Conservation (phyloP, 768 basidiomycete species). For the Agrocybe chaxingu region DNA sequence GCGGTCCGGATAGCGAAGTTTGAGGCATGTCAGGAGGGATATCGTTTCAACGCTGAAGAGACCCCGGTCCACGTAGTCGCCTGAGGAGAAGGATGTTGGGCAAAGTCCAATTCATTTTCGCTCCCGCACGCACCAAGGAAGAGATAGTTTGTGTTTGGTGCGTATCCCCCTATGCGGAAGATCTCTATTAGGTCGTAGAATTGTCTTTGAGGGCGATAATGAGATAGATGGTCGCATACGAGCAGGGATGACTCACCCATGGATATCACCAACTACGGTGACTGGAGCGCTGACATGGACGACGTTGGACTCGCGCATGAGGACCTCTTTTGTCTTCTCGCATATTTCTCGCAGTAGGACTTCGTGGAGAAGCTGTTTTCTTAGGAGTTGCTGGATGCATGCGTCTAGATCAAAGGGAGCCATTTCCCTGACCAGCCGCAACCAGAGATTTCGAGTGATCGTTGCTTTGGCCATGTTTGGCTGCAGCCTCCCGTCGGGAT, state of each 20-base stretch:
- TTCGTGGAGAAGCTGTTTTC: slow-evolving; percentile 94
- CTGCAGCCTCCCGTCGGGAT: slow-evolving; percentile 16
- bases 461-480: slow-evolving; percentile 36
- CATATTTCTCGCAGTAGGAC: slow-evolving; percentile 96
- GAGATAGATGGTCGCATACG: slow-evolving; percentile 18
- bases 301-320: slow-evolving; percentile 98
- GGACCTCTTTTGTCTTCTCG: slow-evolving; percentile 98
- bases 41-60: slow-evolving; percentile 99
- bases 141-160: slow-evolving; percentile 96
- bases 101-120: not conserved
- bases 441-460: slow-evolving; percentile 23
- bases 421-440: slow-evolving; percentile 30
- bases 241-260: slow-evolving; percentile 69
- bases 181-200: slow-evolving; percentile 99
- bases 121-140: slow-evolving; percentile 73
- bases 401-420: slow-evolving; percentile 93
- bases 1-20: slow-evolving; percentile 93
- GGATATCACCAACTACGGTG: slow-evolving; percentile 98
- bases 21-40: slow-evolving; percentile 93
- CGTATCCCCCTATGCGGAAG: slow-evolving; percentile 96
- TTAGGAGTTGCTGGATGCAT: slow-evolving; percentile 86
- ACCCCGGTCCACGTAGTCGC: slow-evolving; percentile 98
- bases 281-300: slow-evolving; percentile 96
- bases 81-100: slow-evolving; percentile 37
- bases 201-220: slow-evolving; percentile 67